Percentiles rank a stretch among this genome's conserved stretches.
These are phyloP conservation scores for Lasiodiplodia sp. DNA, from an alignment of 2,329 filamentous ascomycete species.

Conservation along the genomic window DNA sequence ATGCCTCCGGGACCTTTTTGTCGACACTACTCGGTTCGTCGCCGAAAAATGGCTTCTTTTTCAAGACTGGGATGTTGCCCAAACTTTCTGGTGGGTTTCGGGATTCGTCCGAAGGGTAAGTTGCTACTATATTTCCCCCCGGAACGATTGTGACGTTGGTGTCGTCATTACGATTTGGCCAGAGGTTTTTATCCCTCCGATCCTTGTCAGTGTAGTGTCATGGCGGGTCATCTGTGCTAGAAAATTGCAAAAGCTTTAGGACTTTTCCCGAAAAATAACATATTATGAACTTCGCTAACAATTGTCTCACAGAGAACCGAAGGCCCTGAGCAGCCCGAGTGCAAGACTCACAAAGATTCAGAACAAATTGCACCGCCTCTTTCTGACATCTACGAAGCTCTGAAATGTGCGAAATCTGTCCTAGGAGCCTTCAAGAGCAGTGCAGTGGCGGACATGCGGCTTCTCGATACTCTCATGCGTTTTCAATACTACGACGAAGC, in stretches of 20 bases:
- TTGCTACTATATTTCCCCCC: background rate
- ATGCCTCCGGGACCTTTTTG: background rate
- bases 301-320: background rate
- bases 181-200: no score
- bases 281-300: background rate
- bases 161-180: background rate
- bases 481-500: background rate
- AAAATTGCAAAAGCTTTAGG: no score
- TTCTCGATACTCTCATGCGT: constrained; percentile 5
- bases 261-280: no score
- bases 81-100: constrained; percentile 6
- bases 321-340: background rate
- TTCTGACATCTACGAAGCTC: background rate
- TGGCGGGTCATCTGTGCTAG: no score
- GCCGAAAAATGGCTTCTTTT: background rate
- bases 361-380: background rate
- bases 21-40: background rate
- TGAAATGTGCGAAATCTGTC: background rate
- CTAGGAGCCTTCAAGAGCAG: background rate
- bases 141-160: background rate
- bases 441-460: background rate
- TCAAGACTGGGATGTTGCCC: background rate
- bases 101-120: constrained; percentile 7
- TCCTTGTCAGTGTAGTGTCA: no score
- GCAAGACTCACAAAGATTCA: background rate